phyloP scores from a whole-genome alignment of 495 filamentous ascomycete species.

The Trichocladium uniseriatum region DNA sequence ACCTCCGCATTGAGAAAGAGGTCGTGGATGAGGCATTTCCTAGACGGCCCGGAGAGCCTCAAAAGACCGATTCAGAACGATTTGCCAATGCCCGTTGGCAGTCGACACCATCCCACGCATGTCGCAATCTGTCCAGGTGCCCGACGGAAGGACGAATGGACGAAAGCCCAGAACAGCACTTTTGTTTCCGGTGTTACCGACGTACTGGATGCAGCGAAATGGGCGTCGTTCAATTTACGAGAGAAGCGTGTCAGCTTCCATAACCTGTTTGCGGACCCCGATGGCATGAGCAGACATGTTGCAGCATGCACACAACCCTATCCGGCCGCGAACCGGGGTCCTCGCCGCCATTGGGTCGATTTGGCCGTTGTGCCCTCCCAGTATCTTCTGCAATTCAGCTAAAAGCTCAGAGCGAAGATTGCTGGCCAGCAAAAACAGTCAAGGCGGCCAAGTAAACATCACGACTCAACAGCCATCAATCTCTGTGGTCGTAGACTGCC shows the following conservation, averaged over 20 bases:
- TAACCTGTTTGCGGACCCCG: neutral
- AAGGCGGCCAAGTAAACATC: too few species aligned
- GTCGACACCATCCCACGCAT: conserved; percentile 1
- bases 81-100: conserved; percentile 8
- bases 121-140: conserved; percentile 11
- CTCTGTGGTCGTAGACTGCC: too few species aligned
- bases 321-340: neutral
- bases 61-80: too few species aligned
- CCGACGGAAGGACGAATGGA: conserved; percentile 14
- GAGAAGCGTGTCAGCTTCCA: too few species aligned
- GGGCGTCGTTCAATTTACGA: too few species aligned
- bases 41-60: too few species aligned
- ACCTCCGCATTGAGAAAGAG: too few species aligned
- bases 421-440: too few species aligned
- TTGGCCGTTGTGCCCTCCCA: neutral
- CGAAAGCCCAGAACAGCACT: conserved; percentile 5
- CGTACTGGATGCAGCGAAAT: too few species aligned
- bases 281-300: neutral
- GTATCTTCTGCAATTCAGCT: neutral
- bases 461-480: too few species aligned
- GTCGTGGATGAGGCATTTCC: too few species aligned
- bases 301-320: neutral
- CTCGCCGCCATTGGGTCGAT: neutral
- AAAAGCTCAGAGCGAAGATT: neutral
- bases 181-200: too few species aligned